A percentile compares a stretch with the other conserved stretches of the same genome.
Conservation (phyloP, 805 yeast genomes). For the Candida mattraensis region DNA sequence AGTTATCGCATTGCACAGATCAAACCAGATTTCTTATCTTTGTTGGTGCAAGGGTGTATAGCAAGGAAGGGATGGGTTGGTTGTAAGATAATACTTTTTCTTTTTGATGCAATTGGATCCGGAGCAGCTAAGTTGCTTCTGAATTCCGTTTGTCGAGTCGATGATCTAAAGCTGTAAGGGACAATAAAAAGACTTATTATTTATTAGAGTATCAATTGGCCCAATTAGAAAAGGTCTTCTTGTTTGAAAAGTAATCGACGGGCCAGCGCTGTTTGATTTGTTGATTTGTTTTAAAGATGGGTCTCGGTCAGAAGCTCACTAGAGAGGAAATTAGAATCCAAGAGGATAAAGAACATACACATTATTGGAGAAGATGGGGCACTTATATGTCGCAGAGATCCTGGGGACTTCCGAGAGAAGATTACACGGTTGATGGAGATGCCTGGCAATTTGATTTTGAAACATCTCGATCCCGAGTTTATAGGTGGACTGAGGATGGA, state of each 20-base stretch:
- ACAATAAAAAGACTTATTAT: too few relatives aligned
- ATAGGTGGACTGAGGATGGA: slow-evolving; percentile 97
- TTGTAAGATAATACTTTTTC: too few relatives aligned
- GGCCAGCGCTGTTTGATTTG: slow-evolving; percentile 1
- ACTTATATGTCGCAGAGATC: slow-evolving; percentile 86
- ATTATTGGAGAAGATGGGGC: slow-evolving; percentile 89
- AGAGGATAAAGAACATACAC: slow-evolving; percentile 38
- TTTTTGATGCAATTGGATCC: too few relatives aligned
- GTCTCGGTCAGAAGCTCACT: slow-evolving; percentile 20
- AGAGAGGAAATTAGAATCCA: slow-evolving; percentile 41
- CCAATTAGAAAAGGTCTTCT: too few relatives aligned
- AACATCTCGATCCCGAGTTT: slow-evolving; percentile 75
- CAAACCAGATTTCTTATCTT: not conserved
- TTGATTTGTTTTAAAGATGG: slow-evolving; percentile 16
- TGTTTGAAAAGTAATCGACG: slow-evolving; percentile 4
- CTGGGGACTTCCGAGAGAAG: slow-evolving; percentile 88
- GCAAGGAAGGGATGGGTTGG: too few relatives aligned
- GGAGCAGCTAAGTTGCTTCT: too few relatives aligned
- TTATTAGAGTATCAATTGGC: too few relatives aligned
- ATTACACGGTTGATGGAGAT: slow-evolving; percentile 80
- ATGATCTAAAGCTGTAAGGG: too few relatives aligned
- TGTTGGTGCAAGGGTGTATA: slow-evolving; percentile 6
- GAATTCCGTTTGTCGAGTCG: too few relatives aligned
- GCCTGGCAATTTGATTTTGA: slow-evolving; percentile 94
- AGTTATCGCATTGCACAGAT: slow-evolving; percentile 6